Evolutionary conservation across 169 alveolate genomes (phyloP).

Genomic region (Perkinsus marinus): DNA sequence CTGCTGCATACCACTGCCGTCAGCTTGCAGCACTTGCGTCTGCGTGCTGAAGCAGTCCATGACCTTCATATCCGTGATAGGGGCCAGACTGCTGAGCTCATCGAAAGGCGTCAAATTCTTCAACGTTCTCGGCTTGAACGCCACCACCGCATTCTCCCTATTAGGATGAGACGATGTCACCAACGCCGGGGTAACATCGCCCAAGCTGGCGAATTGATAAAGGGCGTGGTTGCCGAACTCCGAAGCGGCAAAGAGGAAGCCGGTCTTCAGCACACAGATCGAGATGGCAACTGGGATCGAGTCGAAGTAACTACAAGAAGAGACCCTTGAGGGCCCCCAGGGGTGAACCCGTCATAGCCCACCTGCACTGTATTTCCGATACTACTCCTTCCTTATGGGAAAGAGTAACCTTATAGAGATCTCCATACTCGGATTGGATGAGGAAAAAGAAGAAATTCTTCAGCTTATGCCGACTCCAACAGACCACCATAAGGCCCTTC

Average conservation of each 20-base stretch:
- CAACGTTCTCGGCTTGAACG: slow-evolving; percentile 75
- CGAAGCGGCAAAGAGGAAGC: slow-evolving; percentile 86
- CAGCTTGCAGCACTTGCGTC: background rate
- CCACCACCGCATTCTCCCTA: slow-evolving; percentile 60
- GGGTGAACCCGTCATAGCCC: slow-evolving; percentile 18
- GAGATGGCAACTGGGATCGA: slow-evolving; percentile 79
- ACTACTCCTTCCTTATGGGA: slow-evolving; percentile 69
- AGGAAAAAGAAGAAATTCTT: slow-evolving; percentile 81
- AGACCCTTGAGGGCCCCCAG: slow-evolving; percentile 1
- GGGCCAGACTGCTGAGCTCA: slow-evolving; percentile 77
- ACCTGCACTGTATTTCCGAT: slow-evolving; percentile 51
- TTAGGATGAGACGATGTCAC: slow-evolving; percentile 73
- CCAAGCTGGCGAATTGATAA: slow-evolving; percentile 46
- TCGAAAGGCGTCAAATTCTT: slow-evolving; percentile 70
- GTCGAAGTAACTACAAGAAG: slow-evolving; percentile 79
- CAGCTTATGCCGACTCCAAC: slow-evolving; percentile 75
- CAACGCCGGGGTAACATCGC: slow-evolving; percentile 58
- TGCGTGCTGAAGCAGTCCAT: slow-evolving; percentile 43
- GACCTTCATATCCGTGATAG: slow-evolving; percentile 85
- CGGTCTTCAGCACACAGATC: slow-evolving; percentile 82
- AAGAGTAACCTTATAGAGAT: slow-evolving; percentile 69
- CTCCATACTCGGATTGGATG: slow-evolving; percentile 89
- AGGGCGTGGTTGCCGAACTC: slow-evolving; percentile 87
- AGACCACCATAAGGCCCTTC: slow-evolving; percentile 63
- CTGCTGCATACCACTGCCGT: background rate